Evolutionary conservation across 176 grass and related monocot species (phyloP).

Genomic region (Eleusine coracana): DNA sequence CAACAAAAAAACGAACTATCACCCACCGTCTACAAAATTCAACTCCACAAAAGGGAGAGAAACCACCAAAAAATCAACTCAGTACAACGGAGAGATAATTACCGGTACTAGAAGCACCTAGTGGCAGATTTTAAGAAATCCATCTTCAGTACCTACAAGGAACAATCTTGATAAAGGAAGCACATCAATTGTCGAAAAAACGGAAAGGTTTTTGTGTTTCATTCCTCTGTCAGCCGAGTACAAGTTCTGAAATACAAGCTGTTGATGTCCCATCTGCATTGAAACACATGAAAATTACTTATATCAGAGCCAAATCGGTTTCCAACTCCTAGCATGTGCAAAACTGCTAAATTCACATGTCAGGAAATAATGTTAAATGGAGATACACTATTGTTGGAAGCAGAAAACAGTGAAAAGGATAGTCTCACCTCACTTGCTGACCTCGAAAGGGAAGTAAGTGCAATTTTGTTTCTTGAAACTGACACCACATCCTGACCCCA

Average conservation of each 20-base stretch:
- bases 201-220: constrained; percentile 80
- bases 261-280: constrained; percentile 52
- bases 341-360: neutral
- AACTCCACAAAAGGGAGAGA: neutral
- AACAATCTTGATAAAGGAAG: constrained; percentile 94
- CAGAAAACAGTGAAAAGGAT: neutral
- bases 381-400: neutral
- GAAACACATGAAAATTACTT: constrained; percentile 17
- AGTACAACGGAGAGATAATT: constrained; percentile 12
- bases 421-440: constrained; percentile 60
- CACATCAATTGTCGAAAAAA: constrained; percentile 75
- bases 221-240: constrained; percentile 66
- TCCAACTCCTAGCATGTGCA: neutral
- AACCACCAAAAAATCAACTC: constrained; percentile 3
- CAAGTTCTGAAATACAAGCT: constrained; percentile 74
- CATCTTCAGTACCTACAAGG: constrained; percentile 91
- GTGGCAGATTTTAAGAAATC: constrained; percentile 88
- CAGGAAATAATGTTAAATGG: neutral
- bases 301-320: neutral
- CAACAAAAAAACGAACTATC: constrained; percentile 24
- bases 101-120: constrained; percentile 50
- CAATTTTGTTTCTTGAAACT: constrained; percentile 90
- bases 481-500: constrained; percentile 86
- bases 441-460: constrained; percentile 68
- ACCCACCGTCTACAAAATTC: neutral